Evolutionary conservation across 495 filamentous ascomycete species (phyloP), one percentile per base, ranked within the genome.

Genomic region (Friedmanniomyces simplex): DNA sequence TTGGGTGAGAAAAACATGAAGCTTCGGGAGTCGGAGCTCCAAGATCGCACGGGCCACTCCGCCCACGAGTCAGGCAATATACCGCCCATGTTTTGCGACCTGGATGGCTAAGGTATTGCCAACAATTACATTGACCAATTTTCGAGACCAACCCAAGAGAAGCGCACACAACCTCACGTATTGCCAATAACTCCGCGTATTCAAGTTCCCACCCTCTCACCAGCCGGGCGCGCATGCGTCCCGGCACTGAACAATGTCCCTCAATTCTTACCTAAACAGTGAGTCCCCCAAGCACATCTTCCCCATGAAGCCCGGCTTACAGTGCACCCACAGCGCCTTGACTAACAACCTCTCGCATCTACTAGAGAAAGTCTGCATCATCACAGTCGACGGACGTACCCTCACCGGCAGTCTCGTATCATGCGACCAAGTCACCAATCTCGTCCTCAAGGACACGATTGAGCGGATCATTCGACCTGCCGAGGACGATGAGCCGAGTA

Each of bases 331-430:
- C 6, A 32, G n/a, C 49, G 8, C 26, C n/a, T 36, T 32, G 11
- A 52, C 49, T 20, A 11, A 52, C 49, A 20, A n/a, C n/a, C 14
- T 5, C 24, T 43, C 39, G 39, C 39, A 6, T 25, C 57, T 4
- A 32, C 28, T 32, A 97, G 93, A 96, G 69, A 91, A 87, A 68
- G 88, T 98, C 51, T 78, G 89, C 50, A 83, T 98, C 64, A 76
- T 98, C 63, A 98, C 93, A 45, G 85, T 86, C 59, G 94, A 97
- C 71, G 93, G 91, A 52, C 87, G 93, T 63, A 94, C 84, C 16
- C 76, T 97, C 39, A 81, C 87, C 53, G 93, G 93, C 28, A 86
- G 74, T 1, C 83, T 98, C 21, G 73, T 91, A 42, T 86, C 85
- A n/a, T 87, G 84, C 66, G 93, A 98, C 71, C 86, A 95, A 69